Base-by-base conservation (phyloP, 164 flowering plant species). In the Vitis cinerea region DNA sequence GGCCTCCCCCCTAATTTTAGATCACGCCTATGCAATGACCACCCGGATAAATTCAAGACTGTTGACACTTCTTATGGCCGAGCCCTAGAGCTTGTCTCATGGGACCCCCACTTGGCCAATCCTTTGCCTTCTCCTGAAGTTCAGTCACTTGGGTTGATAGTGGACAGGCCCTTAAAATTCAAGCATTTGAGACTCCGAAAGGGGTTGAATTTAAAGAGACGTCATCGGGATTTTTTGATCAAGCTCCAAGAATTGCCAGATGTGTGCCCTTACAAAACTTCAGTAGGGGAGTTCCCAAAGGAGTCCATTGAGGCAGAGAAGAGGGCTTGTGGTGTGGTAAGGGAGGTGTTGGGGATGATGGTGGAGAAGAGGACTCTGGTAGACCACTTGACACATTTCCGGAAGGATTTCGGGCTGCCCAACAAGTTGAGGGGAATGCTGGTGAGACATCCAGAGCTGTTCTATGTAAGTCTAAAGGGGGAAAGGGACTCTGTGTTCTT, bases 381-480 rank as follows among this genome's bases (percentile, higher is more conserved):
- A 29, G 97, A 93, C 75, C 99, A 93, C 66, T 74, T 95, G 77
- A 89, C 97, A 0, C 94, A 88, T 83, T 95, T 91, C 72, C 79
- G 96, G 75, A 86, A 83, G 76, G 99, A 95, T 3, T 90, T 93
- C 58, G 94, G 93, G 69, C 70, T 95, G 52, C 81, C 98, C 10
- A 95, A 95, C 72, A 93, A 82, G 82, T 57, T 89, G 77, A 81
- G 97, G 72, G 93, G 83, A 13, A 83, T 95, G 98, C 66, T 93
- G 58, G 81, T 93, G 74, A 87, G 98, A 77, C 99, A 95, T 69
- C 99, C 98, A 1, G 99, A 95, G 75, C 59, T 95, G 81, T 95
- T 95, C 62, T 95, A 95, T 78, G 89, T 95, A 69, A 91, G 98
- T 68, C 8, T 85, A 71, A 93, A 93, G 80, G 99, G 98, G 60